A percentile compares a stretch with the other conserved stretches of the same genome.
Conservation (phyloP, 352 stramenopile species). For the Albugo candida region DNA sequence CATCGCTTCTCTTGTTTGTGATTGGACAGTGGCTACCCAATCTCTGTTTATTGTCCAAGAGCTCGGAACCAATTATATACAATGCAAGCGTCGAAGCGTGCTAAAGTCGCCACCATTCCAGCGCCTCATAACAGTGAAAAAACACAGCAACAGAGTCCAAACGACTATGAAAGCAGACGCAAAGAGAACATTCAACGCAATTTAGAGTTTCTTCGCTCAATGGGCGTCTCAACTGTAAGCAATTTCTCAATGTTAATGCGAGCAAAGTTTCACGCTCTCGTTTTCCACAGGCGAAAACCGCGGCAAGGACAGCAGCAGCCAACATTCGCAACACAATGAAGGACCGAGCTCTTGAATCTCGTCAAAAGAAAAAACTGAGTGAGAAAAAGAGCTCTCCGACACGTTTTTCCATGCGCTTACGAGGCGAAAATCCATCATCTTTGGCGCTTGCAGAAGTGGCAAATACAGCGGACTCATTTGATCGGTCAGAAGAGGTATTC, state of each 20-base stretch:
- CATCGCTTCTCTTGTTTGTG: no score
- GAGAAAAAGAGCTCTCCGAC: neutral
- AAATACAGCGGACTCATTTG: no score
- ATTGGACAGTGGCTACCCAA: no score
- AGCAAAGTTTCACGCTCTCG: neutral
- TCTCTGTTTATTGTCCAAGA: neutral
- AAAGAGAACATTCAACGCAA: constrained; percentile 73
- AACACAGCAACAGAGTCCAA: constrained; percentile 7
- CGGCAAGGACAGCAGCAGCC: neutral
- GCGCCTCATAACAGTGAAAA: neutral
- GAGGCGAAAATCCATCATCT: no score
- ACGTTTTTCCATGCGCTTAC: no score
- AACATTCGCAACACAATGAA: neutral
- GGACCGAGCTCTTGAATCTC: neutral
- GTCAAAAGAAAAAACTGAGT: neutral
- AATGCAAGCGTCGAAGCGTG: neutral
- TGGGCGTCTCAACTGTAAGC: constrained; percentile 41
- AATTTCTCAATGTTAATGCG: neutral
- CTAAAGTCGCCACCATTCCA: neutral
- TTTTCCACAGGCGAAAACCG: neutral
- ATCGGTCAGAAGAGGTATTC: no score
- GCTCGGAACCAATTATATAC: neutral
- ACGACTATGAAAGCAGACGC: constrained; percentile 66
- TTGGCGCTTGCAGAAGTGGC: no score
- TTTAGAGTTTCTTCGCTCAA: constrained; percentile 62